phyloP scores from a whole-genome alignment of 2,329 filamentous ascomycete species.

The Colletotrichum sp. region DNA sequence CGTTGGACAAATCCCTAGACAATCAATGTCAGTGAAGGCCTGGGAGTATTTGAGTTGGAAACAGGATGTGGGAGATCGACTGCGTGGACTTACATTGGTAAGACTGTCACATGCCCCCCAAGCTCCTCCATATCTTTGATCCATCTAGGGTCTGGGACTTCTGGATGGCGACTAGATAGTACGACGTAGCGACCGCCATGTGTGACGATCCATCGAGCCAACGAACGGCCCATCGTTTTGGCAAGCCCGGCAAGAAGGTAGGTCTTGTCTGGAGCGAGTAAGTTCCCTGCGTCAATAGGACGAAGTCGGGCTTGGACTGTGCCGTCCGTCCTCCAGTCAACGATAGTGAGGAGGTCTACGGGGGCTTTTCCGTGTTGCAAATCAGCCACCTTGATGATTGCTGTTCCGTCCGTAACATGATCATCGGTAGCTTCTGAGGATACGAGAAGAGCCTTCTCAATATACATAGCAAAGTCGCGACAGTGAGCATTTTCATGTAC shows the following conservation, averaged over 20 bases:
- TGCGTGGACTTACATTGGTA: slow-evolving; percentile 5
- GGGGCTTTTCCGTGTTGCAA: background rate
- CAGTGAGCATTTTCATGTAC: background rate
- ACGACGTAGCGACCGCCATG: slow-evolving; percentile 37
- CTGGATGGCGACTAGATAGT: slow-evolving; percentile 39
- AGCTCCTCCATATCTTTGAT: background rate
- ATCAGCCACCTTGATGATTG: background rate
- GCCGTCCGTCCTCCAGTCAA: background rate
- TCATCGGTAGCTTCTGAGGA: background rate
- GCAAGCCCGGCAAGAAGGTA: slow-evolving; percentile 36
- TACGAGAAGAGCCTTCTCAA: background rate
- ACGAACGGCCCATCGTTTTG: slow-evolving; percentile 34
- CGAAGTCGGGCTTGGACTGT: background rate
- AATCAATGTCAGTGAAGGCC: background rate
- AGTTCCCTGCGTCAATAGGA: background rate
- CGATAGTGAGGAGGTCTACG: background rate
- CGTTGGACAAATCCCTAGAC: background rate
- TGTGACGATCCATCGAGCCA: slow-evolving; percentile 38
- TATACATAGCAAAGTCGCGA: background rate
- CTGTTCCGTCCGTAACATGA: background rate
- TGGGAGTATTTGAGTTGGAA: background rate
- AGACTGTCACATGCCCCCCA: background rate
- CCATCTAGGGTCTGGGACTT: slow-evolving; percentile 8
- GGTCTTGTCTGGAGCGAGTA: slow-evolving; percentile 28
- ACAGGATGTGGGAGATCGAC: background rate